Evolutionary conservation across 352 stramenopile genomes (phyloP).

Genomic region (Phytophthora multivora): DNA sequence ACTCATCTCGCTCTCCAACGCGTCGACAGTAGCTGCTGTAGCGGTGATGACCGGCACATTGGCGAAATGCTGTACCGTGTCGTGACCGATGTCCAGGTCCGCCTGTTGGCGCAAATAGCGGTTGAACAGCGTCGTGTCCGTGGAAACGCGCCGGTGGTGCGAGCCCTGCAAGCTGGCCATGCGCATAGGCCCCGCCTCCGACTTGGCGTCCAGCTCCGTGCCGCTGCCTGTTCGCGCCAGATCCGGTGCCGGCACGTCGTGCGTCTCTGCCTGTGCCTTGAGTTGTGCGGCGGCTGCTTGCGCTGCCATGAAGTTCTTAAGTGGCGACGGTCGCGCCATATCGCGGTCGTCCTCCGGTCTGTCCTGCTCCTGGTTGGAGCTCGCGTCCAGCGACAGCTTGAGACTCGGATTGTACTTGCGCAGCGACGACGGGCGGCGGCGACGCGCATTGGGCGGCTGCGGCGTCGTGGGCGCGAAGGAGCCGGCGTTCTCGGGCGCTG

Average conservation of each 20-base stretch:
- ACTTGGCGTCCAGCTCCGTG: slow-evolving; percentile 30
- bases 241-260: slow-evolving; percentile 3
- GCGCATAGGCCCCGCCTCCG: slow-evolving; percentile 59
- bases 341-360: slow-evolving; percentile 15
- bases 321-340: slow-evolving; percentile 16
- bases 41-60: slow-evolving; percentile 49
- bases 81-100: slow-evolving; percentile 55
- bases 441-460: slow-evolving; percentile 43
- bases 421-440: slow-evolving; percentile 26
- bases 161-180: slow-evolving; percentile 54
- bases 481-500: neutral
- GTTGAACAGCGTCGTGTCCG: slow-evolving; percentile 73
- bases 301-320: slow-evolving; percentile 36
- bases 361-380: slow-evolving; percentile 38
- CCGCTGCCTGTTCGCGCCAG: slow-evolving; percentile 23
- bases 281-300: slow-evolving; percentile 25
- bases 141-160: slow-evolving; percentile 75
- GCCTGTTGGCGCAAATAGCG: slow-evolving; percentile 62
- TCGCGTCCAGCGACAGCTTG: slow-evolving; percentile 33
- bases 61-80: slow-evolving; percentile 64
- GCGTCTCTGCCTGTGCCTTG: slow-evolving; percentile 19
- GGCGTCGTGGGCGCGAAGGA: slow-evolving; percentile 37
- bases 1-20: slow-evolving; percentile 35
- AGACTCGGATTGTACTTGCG: slow-evolving; percentile 28
- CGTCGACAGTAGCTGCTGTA: slow-evolving; percentile 18